Percentiles rank a stretch among this genome's conserved stretches.
Evolutionary conservation across 371 early-diverging fungal genomes (phyloP).

Genomic region (Mucor velutinosus): DNA sequence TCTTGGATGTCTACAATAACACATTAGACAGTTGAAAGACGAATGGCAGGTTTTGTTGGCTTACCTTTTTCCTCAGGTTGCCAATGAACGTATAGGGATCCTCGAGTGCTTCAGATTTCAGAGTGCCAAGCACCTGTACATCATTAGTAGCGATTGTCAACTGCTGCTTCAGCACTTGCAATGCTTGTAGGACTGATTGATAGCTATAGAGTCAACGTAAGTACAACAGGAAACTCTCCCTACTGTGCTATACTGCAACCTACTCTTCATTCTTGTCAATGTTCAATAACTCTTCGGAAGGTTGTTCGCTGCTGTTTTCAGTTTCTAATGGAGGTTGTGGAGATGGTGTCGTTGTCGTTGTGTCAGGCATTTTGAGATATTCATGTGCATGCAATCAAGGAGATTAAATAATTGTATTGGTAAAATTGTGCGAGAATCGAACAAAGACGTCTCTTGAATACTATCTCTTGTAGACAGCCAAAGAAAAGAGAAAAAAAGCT

Average conservation of each 20-base stretch:
- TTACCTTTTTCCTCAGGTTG: constrained; percentile 49
- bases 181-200: constrained; percentile 30
- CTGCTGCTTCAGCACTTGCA: constrained; percentile 46
- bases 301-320: constrained; percentile 1
- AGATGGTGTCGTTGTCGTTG: constrained; percentile 2
- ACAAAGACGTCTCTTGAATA: not conserved
- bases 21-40: not conserved
- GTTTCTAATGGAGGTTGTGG: constrained; percentile 5
- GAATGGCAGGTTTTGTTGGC: not conserved
- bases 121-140: constrained; percentile 35
- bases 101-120: constrained; percentile 51
- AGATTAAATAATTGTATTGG: not conserved
- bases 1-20: constrained; percentile 19
- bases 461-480: not conserved
- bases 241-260: not conserved
- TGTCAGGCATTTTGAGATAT: constrained; percentile 13
- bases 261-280: constrained; percentile 46
- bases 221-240: not conserved
- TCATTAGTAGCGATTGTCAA: constrained; percentile 49
- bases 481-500: not conserved
- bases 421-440: not conserved
- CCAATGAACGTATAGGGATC: constrained; percentile 55
- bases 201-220: constrained; percentile 24
- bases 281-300: constrained; percentile 9
- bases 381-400: constrained; percentile 4